Evolutionary conservation across 2,329 filamentous ascomycete genomes (phyloP).

Genomic region (Aurifilum marmelostoma): DNA sequence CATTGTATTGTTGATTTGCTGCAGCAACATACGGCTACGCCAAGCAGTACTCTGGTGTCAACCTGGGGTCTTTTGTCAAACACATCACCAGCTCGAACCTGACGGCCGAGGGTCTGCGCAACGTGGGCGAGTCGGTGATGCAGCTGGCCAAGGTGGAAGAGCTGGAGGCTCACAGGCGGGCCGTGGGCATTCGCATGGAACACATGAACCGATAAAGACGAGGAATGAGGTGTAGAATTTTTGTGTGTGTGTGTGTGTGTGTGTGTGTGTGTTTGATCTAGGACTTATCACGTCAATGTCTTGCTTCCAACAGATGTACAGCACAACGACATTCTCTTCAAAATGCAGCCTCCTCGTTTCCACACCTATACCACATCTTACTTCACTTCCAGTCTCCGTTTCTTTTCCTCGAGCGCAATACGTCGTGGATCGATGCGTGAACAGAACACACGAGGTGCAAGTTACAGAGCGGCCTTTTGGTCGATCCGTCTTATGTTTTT

Average conservation of each 20-base stretch:
- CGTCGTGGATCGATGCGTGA: not conserved
- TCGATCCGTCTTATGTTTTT: not conserved
- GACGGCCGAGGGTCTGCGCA: constrained; percentile 79
- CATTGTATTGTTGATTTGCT: not conserved
- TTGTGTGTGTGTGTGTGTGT: too few species aligned
- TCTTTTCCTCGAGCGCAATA: not conserved
- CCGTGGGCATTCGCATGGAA: constrained; percentile 80
- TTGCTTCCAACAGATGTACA: not conserved
- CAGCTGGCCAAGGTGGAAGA: constrained; percentile 92
- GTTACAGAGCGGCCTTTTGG: not conserved
- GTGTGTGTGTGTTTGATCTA: not conserved
- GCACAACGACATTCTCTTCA: not conserved
- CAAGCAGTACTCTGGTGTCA: constrained; percentile 98
- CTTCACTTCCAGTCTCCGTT: not conserved
- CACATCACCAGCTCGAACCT: constrained; percentile 96
- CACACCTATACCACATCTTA: not conserved
- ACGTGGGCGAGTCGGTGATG: constrained; percentile 90
- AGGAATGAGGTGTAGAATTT: too few species aligned
- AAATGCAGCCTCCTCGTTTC: not conserved
- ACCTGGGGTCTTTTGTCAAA: constrained; percentile 93
- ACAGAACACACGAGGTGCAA: not conserved
- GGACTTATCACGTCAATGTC: not conserved
- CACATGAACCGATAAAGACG: constrained; percentile 33
- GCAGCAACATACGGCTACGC: constrained; percentile 95
- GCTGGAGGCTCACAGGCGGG: constrained; percentile 87